Evolutionary conservation across 441 rosid genomes (phyloP).

Genomic region (Theobroma grandiflorum): DNA sequence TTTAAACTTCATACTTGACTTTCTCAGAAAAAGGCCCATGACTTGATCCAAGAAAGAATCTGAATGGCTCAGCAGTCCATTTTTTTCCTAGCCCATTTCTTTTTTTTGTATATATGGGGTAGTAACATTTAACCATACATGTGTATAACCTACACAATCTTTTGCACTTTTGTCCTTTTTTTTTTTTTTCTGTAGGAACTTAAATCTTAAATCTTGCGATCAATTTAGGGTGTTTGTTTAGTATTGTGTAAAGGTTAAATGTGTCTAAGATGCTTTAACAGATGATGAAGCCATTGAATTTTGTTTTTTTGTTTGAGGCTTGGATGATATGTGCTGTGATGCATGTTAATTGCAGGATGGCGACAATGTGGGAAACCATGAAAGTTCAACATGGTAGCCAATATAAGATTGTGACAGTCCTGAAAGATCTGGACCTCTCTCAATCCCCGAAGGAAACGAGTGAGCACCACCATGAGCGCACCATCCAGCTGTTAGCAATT

Average conservation of each 20-base stretch:
- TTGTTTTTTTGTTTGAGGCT: constrained; percentile 17
- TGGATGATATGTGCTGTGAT: background rate
- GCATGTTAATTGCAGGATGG: constrained; percentile 69
- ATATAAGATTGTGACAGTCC: constrained; percentile 41
- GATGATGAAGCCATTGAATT: constrained; percentile 1
- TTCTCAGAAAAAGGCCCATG: background rate
- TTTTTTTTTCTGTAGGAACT: background rate
- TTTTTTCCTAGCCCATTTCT: too few relatives aligned
- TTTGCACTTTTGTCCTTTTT: background rate
- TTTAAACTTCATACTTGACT: constrained; percentile 9
- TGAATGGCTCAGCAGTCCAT: background rate
- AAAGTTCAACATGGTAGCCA: constrained; percentile 66
- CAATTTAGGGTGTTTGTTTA: background rate
- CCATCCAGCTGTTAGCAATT: constrained; percentile 64
- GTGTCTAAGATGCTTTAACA: constrained; percentile 6
- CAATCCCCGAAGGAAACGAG: constrained; percentile 69
- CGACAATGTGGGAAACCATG: constrained; percentile 85
- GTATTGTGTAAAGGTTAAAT: background rate
- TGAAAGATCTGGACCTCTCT: constrained; percentile 53
- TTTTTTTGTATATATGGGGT: background rate
- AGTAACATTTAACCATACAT: background rate
- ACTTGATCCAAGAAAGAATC: background rate
- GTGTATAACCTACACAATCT: background rate
- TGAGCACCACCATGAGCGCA: constrained; percentile 72
- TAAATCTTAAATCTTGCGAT: background rate